Conservation (phyloP, 176 grass and related monocot species). For the Urochloa ruziziensis region DNA sequence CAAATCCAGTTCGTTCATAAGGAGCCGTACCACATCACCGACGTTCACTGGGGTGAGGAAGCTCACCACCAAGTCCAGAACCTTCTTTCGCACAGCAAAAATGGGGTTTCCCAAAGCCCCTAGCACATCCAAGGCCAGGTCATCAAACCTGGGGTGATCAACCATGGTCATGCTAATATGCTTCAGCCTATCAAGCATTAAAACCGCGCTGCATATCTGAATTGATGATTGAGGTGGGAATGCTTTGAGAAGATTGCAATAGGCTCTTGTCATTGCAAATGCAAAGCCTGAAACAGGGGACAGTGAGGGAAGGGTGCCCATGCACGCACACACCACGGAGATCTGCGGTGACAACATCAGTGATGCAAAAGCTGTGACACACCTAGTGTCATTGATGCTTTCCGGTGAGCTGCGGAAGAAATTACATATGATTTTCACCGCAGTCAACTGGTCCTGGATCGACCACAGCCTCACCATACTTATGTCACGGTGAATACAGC, state of each 20-base stretch:
- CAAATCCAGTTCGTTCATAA: not conserved
- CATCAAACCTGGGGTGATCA: not conserved
- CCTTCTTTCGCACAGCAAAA: not conserved
- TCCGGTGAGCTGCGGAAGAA: not conserved
- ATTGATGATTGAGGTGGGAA: not conserved
- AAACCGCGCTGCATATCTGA: not conserved
- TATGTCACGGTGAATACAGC: not conserved
- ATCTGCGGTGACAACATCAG: not conserved
- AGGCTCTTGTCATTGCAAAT: not conserved
- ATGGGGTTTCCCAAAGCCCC: not conserved
- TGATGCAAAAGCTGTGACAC: not conserved
- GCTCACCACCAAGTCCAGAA: not conserved
- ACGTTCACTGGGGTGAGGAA: constrained; percentile 9
- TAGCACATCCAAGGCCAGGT: not conserved
- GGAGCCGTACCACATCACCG: not conserved
- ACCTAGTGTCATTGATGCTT: not conserved
- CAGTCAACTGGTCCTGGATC: not conserved
- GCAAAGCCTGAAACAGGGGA: not conserved
- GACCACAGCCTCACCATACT: not conserved
- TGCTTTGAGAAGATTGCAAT: not conserved
- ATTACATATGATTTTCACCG: not conserved
- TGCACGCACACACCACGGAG: not conserved
- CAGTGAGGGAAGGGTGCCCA: not conserved
- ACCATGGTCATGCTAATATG: not conserved
- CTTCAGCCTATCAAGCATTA: not conserved